Evolutionary conservation across 2,329 filamentous ascomycete genomes (phyloP).

Genomic region (Hymenoscyphus fraxineus): DNA sequence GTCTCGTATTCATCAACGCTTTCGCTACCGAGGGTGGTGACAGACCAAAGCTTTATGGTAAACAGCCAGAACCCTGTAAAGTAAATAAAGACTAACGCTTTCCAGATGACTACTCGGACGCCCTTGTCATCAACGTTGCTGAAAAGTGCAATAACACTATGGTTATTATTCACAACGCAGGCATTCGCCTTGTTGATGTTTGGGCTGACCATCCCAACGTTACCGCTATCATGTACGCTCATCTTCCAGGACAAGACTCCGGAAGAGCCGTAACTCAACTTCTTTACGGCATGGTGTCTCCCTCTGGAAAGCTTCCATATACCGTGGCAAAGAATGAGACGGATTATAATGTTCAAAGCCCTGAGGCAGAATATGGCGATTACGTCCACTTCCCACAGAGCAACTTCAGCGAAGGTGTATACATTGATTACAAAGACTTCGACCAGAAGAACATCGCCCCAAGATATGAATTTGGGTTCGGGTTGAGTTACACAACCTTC

Average conservation of each 20-base stretch:
- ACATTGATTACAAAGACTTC: conserved; percentile 51
- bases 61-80: conserved; percentile 49
- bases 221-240: conserved; percentile 72
- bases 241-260: conserved; percentile 66
- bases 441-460: conserved; percentile 38
- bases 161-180: conserved; percentile 61
- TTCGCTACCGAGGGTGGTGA: conserved; percentile 72
- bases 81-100: conserved; percentile 51
- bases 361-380: conserved; percentile 40
- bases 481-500: conserved; percentile 54
- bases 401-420: conserved; percentile 46
- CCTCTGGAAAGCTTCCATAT: conserved; percentile 38
- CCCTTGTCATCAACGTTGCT: conserved; percentile 48
- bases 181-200: conserved; percentile 55
- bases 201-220: conserved; percentile 74
- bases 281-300: conserved; percentile 30
- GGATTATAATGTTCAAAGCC: conserved; percentile 48
- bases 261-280: conserved; percentile 47
- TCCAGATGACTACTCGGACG: conserved; percentile 54
- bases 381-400: conserved; percentile 52
- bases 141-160: conserved; percentile 58
- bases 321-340: conserved; percentile 54
- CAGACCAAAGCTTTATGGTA: conserved; percentile 51
- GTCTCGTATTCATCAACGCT: conserved; percentile 63
- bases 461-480: conserved; percentile 42